Percentiles rank a stretch among this genome's conserved stretches.
Evolutionary conservation across 306 rosid species (phyloP).

Genomic region (Sechiopsis laciniata): DNA sequence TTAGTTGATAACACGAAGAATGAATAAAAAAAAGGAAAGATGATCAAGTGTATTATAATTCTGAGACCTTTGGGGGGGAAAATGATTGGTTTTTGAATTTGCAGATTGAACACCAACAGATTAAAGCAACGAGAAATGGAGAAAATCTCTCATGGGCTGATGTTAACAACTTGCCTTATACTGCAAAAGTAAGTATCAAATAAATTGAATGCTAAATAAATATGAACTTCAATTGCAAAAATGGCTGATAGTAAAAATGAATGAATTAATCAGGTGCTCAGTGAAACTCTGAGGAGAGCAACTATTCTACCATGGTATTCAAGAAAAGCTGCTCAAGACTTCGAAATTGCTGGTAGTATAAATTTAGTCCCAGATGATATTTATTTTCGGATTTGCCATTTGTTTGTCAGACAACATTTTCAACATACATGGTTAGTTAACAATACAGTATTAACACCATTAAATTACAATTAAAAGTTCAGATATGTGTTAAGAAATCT

Average conservation of each 20-base stretch:
- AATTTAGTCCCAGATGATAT: neutral
- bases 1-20: too few relatives aligned
- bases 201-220: neutral
- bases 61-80: neutral
- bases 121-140: slow-evolving; percentile 48
- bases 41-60: too few relatives aligned
- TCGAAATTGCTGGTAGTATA: slow-evolving; percentile 58
- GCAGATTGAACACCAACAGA: slow-evolving; percentile 68
- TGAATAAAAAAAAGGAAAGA: too few relatives aligned
- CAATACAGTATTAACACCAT: neutral
- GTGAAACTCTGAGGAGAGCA: slow-evolving; percentile 77
- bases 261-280: slow-evolving; percentile 46
- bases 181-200: slow-evolving; percentile 44
- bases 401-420: neutral
- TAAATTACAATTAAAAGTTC: too few relatives aligned
- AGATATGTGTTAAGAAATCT: neutral
- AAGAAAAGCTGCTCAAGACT: slow-evolving; percentile 78
- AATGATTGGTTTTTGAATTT: slow-evolving; percentile 21
- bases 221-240: neutral
- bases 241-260: neutral
- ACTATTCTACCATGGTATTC: slow-evolving; percentile 83
- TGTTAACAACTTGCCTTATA: slow-evolving; percentile 71
- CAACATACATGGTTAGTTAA: neutral
- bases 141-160: slow-evolving; percentile 66
- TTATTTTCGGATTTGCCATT: neutral